Evolutionary conservation across 1,284 basidiomycete genomes (phyloP).

Genomic region (Leccinum laetum): DNA sequence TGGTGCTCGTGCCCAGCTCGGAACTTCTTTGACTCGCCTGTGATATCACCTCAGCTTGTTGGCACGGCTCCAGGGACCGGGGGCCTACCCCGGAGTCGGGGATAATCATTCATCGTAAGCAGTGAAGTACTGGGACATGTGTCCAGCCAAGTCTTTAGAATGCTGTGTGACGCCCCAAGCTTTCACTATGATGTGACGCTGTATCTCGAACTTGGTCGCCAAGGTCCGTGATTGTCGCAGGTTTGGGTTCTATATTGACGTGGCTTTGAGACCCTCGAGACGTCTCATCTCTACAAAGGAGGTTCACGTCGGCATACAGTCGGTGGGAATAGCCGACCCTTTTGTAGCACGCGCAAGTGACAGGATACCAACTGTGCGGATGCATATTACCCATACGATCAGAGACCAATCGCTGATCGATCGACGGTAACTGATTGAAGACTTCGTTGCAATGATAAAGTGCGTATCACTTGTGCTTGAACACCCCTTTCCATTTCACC

Average conservation of each 20-base stretch:
- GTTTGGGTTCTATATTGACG: constrained; percentile 1
- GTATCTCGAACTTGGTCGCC: constrained; percentile 2
- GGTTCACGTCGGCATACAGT: not conserved
- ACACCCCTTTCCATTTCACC: not conserved
- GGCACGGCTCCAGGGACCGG: not conserved
- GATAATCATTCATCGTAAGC: not conserved
- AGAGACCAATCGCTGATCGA: not conserved
- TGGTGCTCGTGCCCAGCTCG: not conserved
- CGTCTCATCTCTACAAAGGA: not conserved
- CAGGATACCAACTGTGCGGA: not conserved
- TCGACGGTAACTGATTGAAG: constrained; percentile 1
- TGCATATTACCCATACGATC: not conserved
- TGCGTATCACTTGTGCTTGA: not conserved
- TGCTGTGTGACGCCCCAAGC: not conserved
- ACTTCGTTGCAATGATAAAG: constrained; percentile 16
- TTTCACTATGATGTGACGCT: not conserved
- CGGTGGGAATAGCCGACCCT: not conserved
- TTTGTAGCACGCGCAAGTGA: constrained; percentile 6
- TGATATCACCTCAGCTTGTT: not conserved
- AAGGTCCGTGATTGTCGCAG: not conserved
- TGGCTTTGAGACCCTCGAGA: constrained; percentile 1
- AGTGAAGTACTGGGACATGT: not conserved
- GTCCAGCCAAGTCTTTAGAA: not conserved
- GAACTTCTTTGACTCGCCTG: not conserved
- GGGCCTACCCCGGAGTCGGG: not conserved